Percentiles rank a stretch among this genome's conserved stretches.
Evolutionary conservation across 805 yeast species (phyloP).

Genomic region (Cyberlindnera mycetangii): DNA sequence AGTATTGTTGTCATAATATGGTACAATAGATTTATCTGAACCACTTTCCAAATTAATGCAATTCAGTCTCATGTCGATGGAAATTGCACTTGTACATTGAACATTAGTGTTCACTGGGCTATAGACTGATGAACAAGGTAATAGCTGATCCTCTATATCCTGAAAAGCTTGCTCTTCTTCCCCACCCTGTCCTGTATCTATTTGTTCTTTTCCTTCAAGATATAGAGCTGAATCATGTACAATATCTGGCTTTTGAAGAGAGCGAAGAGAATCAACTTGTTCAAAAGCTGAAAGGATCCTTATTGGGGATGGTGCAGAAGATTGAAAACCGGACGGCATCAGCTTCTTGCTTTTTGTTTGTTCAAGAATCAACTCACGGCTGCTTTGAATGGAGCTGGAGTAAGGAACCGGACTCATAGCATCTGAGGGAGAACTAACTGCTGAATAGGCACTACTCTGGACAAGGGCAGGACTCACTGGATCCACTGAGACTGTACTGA

Average conservation of each 20-base stretch:
- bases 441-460: not conserved
- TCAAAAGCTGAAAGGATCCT: slow-evolving; percentile 1
- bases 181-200: too few relatives aligned
- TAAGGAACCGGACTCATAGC: not conserved
- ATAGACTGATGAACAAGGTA: slow-evolving; percentile 5
- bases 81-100: not conserved
- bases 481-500: not conserved
- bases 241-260: not conserved
- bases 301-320: not conserved
- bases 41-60: not conserved
- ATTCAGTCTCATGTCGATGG: not conserved
- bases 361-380: slow-evolving; percentile 9
- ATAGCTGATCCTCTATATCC: not conserved
- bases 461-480: not conserved
- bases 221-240: not conserved
- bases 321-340: not conserved
- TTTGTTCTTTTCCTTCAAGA: too few relatives aligned
- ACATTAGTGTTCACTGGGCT: not conserved
- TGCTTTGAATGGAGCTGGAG: slow-evolving; percentile 11
- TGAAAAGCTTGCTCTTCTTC: not conserved
- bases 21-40: not conserved
- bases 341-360: not conserved
- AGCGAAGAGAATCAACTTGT: not conserved
- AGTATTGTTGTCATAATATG: not conserved
- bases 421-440: not conserved